phyloP scores from a whole-genome alignment of 1,284 basidiomycete genomes.

The Ganoderma sp. region DNA sequence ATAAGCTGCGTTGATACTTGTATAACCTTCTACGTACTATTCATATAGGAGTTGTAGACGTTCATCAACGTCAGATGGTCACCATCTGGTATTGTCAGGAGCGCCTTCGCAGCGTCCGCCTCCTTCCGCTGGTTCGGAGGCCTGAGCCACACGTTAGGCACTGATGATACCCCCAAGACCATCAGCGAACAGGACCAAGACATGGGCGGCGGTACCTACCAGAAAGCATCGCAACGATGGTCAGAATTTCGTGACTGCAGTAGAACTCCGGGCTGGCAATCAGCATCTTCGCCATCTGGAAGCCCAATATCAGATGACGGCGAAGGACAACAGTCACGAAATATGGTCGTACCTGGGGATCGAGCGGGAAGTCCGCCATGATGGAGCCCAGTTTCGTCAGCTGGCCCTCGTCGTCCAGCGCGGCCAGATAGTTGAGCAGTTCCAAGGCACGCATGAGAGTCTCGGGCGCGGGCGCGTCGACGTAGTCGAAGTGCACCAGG shows the following conservation, averaged over 20 bases:
- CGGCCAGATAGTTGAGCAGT: slow-evolving; percentile 90
- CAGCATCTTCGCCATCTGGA: slow-evolving; percentile 89
- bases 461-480: slow-evolving; percentile 96
- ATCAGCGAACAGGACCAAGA: neutral
- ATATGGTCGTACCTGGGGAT: slow-evolving; percentile 77
- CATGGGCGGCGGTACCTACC: slow-evolving; percentile 53
- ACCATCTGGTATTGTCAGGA: slow-evolving; percentile 91
- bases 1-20: neutral
- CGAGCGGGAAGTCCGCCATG: slow-evolving; percentile 98
- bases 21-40: slow-evolving; percentile 58
- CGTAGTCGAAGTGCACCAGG: slow-evolving; percentile 93
- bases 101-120: slow-evolving; percentile 90
- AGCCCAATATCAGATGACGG: neutral
- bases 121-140: slow-evolving; percentile 89
- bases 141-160: slow-evolving; percentile 93
- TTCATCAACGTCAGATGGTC: slow-evolving; percentile 97
- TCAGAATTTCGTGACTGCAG: slow-evolving; percentile 95
- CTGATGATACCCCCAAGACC: slow-evolving; percentile 44
- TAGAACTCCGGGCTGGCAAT: slow-evolving; percentile 94
- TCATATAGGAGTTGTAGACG: slow-evolving; percentile 92
- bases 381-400: slow-evolving; percentile 87
- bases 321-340: neutral
- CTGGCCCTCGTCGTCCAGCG: slow-evolving; percentile 94
- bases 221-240: slow-evolving; percentile 95
- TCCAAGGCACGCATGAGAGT: slow-evolving; percentile 98